These are phyloP conservation scores for Trametes cingulata DNA, from an alignment of 768 basidiomycete genomes.

Conservation along the genomic window DNA sequence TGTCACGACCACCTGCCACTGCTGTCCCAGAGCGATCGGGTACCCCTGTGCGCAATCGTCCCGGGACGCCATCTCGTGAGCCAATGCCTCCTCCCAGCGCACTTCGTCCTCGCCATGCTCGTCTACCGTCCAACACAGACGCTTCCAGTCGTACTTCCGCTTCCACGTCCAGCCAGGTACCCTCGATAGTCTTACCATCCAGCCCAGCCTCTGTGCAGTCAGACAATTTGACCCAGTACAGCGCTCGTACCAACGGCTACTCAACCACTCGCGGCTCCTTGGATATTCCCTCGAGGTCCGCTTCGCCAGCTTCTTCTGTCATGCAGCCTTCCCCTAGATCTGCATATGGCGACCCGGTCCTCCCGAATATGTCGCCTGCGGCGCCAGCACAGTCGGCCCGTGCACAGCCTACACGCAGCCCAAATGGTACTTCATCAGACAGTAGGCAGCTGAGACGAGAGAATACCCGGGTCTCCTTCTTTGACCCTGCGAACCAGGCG, in stretches of 20 bases:
- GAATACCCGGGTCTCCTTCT: slow-evolving; percentile 78
- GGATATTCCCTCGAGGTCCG: slow-evolving; percentile 8
- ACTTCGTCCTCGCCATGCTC: slow-evolving; percentile 37
- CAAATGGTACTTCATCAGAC: slow-evolving; percentile 26
- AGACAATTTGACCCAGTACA: slow-evolving; percentile 4
- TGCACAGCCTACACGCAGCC: slow-evolving; percentile 8
- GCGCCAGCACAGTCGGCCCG: slow-evolving; percentile 2
- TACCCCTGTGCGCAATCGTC: slow-evolving; percentile 23
- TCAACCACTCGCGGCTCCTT: slow-evolving; percentile 3
- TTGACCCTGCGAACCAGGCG: slow-evolving; percentile 77
- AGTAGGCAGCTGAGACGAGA: slow-evolving; percentile 50
- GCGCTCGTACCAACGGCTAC: slow-evolving; percentile 12
- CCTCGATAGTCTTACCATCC: slow-evolving; percentile 29
- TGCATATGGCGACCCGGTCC: slow-evolving; percentile 5
- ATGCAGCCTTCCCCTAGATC: slow-evolving; percentile 21
- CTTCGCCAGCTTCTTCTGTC: slow-evolving; percentile 13
- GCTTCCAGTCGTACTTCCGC: slow-evolving; percentile 17
- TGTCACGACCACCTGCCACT: slow-evolving; percentile 17
- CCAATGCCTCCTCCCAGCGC: slow-evolving; percentile 32
- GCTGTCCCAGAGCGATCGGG: slow-evolving; percentile 18
- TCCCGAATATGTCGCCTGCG: neutral
- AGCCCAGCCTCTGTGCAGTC: slow-evolving; percentile 26
- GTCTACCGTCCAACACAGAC: slow-evolving; percentile 49
- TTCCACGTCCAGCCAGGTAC: slow-evolving; percentile 33
- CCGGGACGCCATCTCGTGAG: slow-evolving; percentile 28